Conservation (phyloP, 75 land plant species). For the Cunninghamia lanceolata region DNA sequence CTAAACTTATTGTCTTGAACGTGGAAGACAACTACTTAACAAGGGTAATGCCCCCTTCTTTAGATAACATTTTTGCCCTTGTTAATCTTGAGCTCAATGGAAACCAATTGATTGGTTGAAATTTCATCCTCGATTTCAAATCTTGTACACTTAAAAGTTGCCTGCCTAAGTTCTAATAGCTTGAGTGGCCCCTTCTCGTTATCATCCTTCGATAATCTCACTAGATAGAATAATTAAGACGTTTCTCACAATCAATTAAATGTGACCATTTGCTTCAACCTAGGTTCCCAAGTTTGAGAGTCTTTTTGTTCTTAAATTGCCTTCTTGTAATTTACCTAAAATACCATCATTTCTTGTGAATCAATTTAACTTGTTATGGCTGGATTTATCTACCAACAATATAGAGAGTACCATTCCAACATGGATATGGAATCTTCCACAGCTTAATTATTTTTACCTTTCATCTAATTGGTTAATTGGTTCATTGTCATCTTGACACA, state of each 20-base stretch:
- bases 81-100: no score
- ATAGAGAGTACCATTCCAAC: no score
- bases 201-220: no score
- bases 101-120: background rate
- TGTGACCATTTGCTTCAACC: background rate
- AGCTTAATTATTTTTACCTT: background rate
- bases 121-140: background rate
- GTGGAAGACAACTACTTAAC: background rate
- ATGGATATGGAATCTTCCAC: background rate
- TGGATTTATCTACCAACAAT: no score
- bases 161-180: background rate
- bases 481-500: no score
- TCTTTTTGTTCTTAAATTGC: no score
- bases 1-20: background rate
- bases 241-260: no score
- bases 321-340: conserved; percentile 2
- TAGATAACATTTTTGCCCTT: no score
- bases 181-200: background rate
- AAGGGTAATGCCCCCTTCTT: background rate
- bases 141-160: no score
- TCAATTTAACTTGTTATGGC: background rate
- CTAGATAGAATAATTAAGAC: no score
- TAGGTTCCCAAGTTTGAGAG: no score
- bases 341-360: conserved; percentile 15
- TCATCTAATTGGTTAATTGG: background rate